phyloP scores from a whole-genome alignment of 768 basidiomycete species.

The Chalciporus chontae region DNA sequence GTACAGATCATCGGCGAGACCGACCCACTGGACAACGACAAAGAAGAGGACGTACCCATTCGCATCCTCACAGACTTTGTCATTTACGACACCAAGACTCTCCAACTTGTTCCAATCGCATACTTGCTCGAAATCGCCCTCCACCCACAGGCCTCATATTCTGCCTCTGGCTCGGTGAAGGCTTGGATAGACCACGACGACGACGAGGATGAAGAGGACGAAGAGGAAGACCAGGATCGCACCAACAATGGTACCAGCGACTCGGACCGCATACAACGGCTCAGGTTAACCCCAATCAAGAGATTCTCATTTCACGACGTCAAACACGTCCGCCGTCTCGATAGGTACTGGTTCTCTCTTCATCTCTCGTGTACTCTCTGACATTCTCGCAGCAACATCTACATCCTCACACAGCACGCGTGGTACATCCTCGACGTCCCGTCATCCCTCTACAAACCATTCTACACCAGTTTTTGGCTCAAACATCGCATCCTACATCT shows the following conservation, averaged over 20 bases:
- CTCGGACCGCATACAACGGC: constrained; percentile 23
- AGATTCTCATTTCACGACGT: constrained; percentile 47
- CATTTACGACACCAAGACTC: constrained; percentile 42
- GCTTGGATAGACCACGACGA: constrained; percentile 34
- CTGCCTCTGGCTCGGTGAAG: constrained; percentile 38
- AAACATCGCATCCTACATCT: constrained; percentile 49
- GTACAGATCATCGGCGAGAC: constrained; percentile 45
- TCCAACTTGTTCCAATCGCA: constrained; percentile 38
- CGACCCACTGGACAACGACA: constrained; percentile 19
- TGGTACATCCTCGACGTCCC: constrained; percentile 70
- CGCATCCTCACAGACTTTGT: constrained; percentile 52
- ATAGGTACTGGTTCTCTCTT: constrained; percentile 36
- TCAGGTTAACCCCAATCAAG: constrained; percentile 42
- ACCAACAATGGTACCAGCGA: not conserved
- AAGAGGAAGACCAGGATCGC: constrained; percentile 9
- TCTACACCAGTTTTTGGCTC: constrained; percentile 47
- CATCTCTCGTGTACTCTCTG: constrained; percentile 4
- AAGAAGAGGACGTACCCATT: constrained; percentile 47
- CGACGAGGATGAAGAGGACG: constrained; percentile 23
- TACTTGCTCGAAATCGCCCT: constrained; percentile 34
- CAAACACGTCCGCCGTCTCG: constrained; percentile 30
- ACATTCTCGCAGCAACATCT: constrained; percentile 51
- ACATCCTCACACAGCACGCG: constrained; percentile 55
- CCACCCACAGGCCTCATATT: constrained; percentile 27
- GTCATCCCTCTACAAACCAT: constrained; percentile 40